Evolutionary conservation across 345 rosid species (phyloP).

Genomic region (Anastatica hierochuntica): DNA sequence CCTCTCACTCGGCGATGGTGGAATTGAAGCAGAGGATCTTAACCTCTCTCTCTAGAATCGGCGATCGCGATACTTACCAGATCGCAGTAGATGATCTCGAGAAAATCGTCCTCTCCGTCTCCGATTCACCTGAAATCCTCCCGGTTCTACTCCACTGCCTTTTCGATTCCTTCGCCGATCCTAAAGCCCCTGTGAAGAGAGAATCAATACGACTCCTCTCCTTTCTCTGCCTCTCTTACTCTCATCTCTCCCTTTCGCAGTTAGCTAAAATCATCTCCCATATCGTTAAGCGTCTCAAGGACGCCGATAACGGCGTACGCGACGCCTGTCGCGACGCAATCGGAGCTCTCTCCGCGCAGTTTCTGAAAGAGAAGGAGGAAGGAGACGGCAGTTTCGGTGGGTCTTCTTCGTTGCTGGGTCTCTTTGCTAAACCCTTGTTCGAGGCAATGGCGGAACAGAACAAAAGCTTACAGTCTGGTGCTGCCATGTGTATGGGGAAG

Average conservation of each 20-base stretch:
- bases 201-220: constrained; percentile 76
- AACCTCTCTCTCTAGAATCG: constrained; percentile 65
- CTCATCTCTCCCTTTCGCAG: constrained; percentile 55
- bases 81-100: constrained; percentile 86
- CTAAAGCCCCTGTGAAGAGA: constrained; percentile 73
- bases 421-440: constrained; percentile 76
- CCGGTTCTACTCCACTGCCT: constrained; percentile 82
- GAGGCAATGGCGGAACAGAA: constrained; percentile 97
- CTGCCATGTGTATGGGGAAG: constrained; percentile 82
- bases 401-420: constrained; percentile 37
- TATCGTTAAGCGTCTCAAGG: constrained; percentile 66
- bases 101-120: constrained; percentile 45
- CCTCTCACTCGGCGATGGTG: constrained; percentile 83
- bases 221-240: constrained; percentile 42
- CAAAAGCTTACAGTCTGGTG: constrained; percentile 78
- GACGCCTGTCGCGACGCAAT: constrained; percentile 85
- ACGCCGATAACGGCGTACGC: constrained; percentile 69
- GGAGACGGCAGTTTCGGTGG: constrained; percentile 21
- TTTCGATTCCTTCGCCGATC: constrained; percentile 60
- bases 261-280: constrained; percentile 55
- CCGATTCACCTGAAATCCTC: constrained; percentile 50
- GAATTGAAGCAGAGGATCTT: constrained; percentile 77
- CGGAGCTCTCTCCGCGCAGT: constrained; percentile 51
- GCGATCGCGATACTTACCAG: constrained; percentile 92
- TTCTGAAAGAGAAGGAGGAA: constrained; percentile 45